A percentile compares a stretch with the other conserved stretches of the same genome.
These are phyloP conservation scores for Tricholoma saponaceum DNA, from an alignment of 768 basidiomycete genomes.

Conservation along the genomic window DNA sequence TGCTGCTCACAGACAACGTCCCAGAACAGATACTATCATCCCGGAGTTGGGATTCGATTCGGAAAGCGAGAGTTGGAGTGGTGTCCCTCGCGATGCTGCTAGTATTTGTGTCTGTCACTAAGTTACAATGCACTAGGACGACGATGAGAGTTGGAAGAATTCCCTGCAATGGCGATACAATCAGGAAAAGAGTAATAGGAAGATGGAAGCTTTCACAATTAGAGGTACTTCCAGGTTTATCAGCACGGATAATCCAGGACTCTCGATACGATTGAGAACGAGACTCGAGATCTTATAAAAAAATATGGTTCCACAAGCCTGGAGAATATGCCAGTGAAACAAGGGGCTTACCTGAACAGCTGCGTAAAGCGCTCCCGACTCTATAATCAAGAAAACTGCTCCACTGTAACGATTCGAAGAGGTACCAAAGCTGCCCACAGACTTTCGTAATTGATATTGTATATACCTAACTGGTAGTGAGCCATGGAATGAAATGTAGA, in stretches of 20 bases:
- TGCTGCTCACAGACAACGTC: too few relatives aligned
- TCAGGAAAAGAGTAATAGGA: neutral
- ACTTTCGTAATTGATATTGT: neutral
- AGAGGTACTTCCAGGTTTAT: slow-evolving; percentile 3
- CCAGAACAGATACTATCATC: too few relatives aligned
- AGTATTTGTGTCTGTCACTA: neutral
- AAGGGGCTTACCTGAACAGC: neutral
- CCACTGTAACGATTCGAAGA: neutral
- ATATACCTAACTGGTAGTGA: slow-evolving; percentile 1
- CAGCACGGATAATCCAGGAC: slow-evolving; percentile 1
- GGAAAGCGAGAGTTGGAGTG: too few relatives aligned
- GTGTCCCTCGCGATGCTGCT: too few relatives aligned
- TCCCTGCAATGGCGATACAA: neutral
- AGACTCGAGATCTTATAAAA: neutral
- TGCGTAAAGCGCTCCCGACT: slow-evolving; percentile 3
- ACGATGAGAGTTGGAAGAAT: slow-evolving; percentile 5
- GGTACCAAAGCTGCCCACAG: neutral
- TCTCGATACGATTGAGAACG: neutral
- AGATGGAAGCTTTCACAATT: neutral
- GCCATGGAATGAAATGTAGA: neutral
- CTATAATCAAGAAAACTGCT: neutral
- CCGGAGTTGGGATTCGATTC: too few relatives aligned
- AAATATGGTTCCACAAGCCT: neutral
- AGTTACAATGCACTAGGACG: slow-evolving; percentile 2
- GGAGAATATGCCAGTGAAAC: too few relatives aligned